A percentile compares a stretch with the other conserved stretches of the same genome.
phyloP scores from a whole-genome alignment of 2,329 filamentous ascomycete genomes.

The Fusarium liriodendri region DNA sequence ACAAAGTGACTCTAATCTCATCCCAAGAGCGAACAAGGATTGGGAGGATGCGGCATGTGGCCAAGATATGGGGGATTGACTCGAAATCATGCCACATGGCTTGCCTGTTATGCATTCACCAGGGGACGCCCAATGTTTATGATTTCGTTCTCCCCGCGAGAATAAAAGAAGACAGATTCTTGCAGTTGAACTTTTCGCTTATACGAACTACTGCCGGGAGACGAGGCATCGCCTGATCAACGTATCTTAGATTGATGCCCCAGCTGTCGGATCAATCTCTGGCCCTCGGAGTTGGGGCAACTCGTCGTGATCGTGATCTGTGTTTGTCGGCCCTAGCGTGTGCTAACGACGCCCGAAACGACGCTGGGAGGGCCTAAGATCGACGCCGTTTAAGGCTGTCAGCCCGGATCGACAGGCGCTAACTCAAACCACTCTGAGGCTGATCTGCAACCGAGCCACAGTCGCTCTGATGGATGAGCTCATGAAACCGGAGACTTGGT shows the following conservation, averaged over 20 bases:
- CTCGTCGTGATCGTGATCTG: not conserved
- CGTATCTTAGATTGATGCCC: not conserved
- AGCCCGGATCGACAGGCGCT: not conserved
- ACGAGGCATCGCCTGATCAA: not conserved
- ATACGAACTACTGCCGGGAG: not conserved
- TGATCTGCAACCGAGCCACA: not conserved
- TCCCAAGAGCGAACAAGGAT: not conserved
- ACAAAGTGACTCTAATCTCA: not conserved
- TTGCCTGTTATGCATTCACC: not conserved
- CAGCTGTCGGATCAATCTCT: not conserved
- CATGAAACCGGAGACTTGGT: not conserved
- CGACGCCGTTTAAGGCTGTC: not conserved
- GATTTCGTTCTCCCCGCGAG: not conserved
- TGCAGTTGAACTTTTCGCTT: not conserved
- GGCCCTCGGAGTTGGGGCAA: not conserved
- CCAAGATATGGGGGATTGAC: not conserved
- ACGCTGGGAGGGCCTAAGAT: not conserved
- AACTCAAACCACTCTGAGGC: not conserved
- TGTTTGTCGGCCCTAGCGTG: not conserved
- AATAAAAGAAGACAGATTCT: not conserved
- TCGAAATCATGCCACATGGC: not conserved
- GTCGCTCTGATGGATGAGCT: not conserved
- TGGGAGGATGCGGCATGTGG: not conserved
- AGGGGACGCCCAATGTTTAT: not conserved
- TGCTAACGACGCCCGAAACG: not conserved